Conservation (phyloP, 768 basidiomycete species). For the Coprinopsis strossmayeri region DNA sequence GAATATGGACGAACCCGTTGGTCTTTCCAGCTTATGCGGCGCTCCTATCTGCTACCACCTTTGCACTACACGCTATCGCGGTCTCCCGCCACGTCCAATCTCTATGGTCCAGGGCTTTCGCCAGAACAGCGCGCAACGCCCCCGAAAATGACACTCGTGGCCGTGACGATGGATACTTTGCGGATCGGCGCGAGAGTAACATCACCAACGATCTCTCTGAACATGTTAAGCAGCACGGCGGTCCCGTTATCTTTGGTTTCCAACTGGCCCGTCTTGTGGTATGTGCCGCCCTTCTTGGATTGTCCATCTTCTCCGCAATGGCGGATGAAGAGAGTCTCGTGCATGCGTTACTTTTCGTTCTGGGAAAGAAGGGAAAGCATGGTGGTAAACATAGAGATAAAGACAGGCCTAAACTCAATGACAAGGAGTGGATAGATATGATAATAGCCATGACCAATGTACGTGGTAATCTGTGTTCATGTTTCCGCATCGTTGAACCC, state of each 20-base stretch:
- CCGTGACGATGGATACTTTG: not conserved
- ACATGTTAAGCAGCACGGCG: slow-evolving; percentile 39
- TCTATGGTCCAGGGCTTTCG: not conserved
- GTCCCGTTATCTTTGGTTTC: slow-evolving; percentile 38
- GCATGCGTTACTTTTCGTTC: slow-evolving; percentile 1
- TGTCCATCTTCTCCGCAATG: slow-evolving; percentile 40
- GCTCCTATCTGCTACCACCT: not conserved
- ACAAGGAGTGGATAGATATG: slow-evolving; percentile 24
- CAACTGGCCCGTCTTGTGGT: slow-evolving; percentile 39
- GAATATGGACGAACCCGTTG: not conserved
- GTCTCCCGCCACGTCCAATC: not conserved
- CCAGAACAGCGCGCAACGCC: too few species aligned
- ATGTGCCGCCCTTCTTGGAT: slow-evolving; percentile 39
- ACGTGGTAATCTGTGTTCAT: slow-evolving; percentile 6
- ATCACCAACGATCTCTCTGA: slow-evolving; percentile 4
- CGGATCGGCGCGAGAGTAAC: not conserved
- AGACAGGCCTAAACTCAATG: slow-evolving; percentile 11
- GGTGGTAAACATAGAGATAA: slow-evolving; percentile 11
- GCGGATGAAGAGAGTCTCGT: slow-evolving; percentile 21
- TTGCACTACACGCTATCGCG: not conserved
- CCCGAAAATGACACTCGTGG: too few species aligned
- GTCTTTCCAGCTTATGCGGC: not conserved
- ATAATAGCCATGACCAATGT: slow-evolving; percentile 27
- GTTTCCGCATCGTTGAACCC: too few species aligned
- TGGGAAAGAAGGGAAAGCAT: slow-evolving; percentile 23